Base-by-base conservation (phyloP, 2,329 filamentous ascomycete genomes). In the Aureobasidium sp. region DNA sequence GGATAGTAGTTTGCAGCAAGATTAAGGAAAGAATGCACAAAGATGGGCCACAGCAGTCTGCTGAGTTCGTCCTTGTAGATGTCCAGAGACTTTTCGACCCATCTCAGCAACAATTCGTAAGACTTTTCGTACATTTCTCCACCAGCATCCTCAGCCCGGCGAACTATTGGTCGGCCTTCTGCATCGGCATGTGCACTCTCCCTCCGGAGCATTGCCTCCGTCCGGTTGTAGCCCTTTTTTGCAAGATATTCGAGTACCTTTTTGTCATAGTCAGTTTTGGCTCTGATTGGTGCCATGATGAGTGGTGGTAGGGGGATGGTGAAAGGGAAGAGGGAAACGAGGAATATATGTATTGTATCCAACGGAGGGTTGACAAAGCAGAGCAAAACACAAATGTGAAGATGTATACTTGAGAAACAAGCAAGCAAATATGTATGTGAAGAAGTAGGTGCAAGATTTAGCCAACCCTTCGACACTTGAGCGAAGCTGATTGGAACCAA, bases 61-160 rank as follows among this genome's bases (percentile, higher is more conserved):
- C 82, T 79, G 3, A 98, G 76, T 71, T 98, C 93, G 39, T 91
- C 87, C 76, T 95, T 95, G 79, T 97, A 97, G 24, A 97, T 79
- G 59, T 97, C 91, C 21, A 98, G 77, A 55, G 88, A 90, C 61
- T 91, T 90, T 60, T 96, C 90, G 41, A 95, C 84, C 86, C 90
- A 98, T 59, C 81, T 60, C 25, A 60, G 54, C 14, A 63, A 57
- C 10, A 63, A 54, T 25, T 63, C 62, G 62, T 82, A 97, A 0
- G 87, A 85, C 58, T 81, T 84, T 35, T 80, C 73, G 64, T 91
- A 96, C 68, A 88, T 93, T 49, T 84, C 81, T 6, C 86, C 85
- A 0, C 88, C 85, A 55, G 62, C 64, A 37, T 89, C 85, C 57
- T 89, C 85, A 16, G 81, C 80, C 51, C 76, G 68, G 45, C 72